Conservation (phyloP, 2,329 filamentous ascomycete genomes). For the Fusarium cyanostomum region DNA sequence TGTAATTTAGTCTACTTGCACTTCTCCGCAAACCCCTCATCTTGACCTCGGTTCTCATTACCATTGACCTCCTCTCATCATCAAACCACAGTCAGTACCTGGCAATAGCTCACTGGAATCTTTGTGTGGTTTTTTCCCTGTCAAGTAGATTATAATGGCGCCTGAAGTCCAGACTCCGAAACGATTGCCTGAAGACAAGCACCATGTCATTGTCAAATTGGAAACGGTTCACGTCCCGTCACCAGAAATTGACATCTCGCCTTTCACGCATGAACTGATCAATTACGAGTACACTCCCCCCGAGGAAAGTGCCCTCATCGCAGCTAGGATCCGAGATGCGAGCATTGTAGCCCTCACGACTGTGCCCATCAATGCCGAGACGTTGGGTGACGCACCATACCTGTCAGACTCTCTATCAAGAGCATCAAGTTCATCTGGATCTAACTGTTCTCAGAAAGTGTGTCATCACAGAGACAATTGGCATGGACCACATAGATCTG, state of each 20-base stretch:
- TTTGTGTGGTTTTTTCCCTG: background rate
- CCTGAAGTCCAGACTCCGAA: background rate
- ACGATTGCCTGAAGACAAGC: background rate
- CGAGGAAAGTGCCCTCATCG: background rate
- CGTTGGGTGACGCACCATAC: conserved; percentile 1
- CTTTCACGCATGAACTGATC: conserved; percentile 2
- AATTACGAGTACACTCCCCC: conserved; percentile 2
- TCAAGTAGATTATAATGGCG: background rate
- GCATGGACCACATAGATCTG: conserved; percentile 4
- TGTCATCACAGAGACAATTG: conserved; percentile 5
- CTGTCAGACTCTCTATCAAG: background rate
- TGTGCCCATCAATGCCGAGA: background rate
- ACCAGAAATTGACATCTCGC: background rate
- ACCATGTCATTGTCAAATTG: conserved; percentile 11
- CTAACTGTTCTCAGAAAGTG: background rate
- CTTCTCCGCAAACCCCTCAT: background rate
- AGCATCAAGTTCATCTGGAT: too few species aligned
- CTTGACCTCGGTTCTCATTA: background rate
- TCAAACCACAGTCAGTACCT: too few species aligned
- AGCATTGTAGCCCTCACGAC: background rate
- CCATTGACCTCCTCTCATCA: background rate
- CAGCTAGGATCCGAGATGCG: background rate
- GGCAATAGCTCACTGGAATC: too few species aligned
- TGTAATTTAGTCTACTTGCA: too few species aligned
- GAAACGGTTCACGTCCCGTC: conserved; percentile 4